Evolutionary conservation across 495 filamentous ascomycete species (phyloP), one percentile per base, ranked within the genome.

Genomic region (Hypoxylon cercidicola): DNA sequence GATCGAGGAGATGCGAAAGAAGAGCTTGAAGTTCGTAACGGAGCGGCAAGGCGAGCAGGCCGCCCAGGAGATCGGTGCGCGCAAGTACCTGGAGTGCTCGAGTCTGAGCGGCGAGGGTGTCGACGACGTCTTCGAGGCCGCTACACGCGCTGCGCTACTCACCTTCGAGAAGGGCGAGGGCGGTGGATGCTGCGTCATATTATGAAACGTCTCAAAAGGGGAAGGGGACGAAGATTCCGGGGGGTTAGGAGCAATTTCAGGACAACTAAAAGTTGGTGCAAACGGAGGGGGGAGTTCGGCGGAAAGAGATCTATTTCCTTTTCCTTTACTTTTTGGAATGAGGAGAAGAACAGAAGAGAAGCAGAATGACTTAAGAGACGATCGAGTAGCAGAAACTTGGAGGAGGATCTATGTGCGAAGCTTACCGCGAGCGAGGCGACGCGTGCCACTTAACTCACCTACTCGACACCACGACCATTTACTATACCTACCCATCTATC

Each of bases 61-160:
- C 25, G 91, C 90, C 39, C 86, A 90, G 50, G 87, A 93, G 58
- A 90, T 97, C 69, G 93, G 94, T 40, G 95, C 94, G 50, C 85
- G 91, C 65, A 97, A 97, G 79, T 99, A 99, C 68, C 88, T 99
- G 47, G 95, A 99, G 74, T 99, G 95, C 78, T 97, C 93, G 4
- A 94, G 91, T 28, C 77, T 99, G 66, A 97, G 91, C n/a, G 95
- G 95, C 47, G 96, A 99, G 73, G 95, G 95, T 11, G 95, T 99
- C 19, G 95, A 99, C 75, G 95, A 99, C 77, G 95, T 99, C 11
- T 99, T 99, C 72, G 95, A 99, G 74, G 95, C 95, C 23, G 95
- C 95, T 8, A 99, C 95, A 53, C 85, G 95, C 71, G 94, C 95
- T n/a, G 93, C 95, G 23, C 81, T 99, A 54, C 83, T 97, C 16